phyloP scores from a whole-genome alignment of 331 rosid species.

The Pyrus hybrid region DNA sequence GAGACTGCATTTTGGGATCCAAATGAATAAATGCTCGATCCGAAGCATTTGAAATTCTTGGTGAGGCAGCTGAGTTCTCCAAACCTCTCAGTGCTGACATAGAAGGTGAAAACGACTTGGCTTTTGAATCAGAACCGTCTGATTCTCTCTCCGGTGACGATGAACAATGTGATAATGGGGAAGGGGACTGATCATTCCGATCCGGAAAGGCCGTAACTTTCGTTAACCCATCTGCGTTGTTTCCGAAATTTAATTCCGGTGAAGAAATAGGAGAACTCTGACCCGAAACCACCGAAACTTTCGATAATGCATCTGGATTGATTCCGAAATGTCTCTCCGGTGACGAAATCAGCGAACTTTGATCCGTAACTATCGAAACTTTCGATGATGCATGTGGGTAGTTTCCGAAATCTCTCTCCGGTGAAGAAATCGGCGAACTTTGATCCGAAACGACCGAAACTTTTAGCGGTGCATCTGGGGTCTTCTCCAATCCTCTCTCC shows the following conservation, averaged over 20 bases:
- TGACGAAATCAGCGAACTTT: conserved; percentile 11
- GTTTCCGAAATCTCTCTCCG: background rate
- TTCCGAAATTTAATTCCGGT: too few species aligned
- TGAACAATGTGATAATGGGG: background rate
- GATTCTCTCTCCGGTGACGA: background rate
- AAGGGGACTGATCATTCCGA: background rate
- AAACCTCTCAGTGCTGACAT: too few species aligned
- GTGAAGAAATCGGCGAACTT: conserved; percentile 21
- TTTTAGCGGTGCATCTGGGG: conserved; percentile 2
- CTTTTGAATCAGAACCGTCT: background rate
- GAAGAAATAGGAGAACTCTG: too few species aligned
- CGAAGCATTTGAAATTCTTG: conserved; percentile 18
- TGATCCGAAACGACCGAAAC: conserved; percentile 7
- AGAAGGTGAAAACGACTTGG: conserved; percentile 2
- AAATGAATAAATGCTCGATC: conserved; percentile 10
- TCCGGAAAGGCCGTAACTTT: background rate
- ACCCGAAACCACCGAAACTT: too few species aligned
- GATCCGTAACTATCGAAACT: background rate
- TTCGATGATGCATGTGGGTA: background rate
- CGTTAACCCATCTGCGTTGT: background rate
- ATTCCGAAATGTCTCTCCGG: conserved; percentile 3
- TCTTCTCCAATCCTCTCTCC: conserved; percentile 15
- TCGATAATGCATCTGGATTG: background rate
- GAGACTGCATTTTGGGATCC: conserved; percentile 22
- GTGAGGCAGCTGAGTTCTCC: conserved; percentile 16